phyloP scores from a whole-genome alignment of 2,329 filamentous ascomycete species.

The Xylariaceae sp. region DNA sequence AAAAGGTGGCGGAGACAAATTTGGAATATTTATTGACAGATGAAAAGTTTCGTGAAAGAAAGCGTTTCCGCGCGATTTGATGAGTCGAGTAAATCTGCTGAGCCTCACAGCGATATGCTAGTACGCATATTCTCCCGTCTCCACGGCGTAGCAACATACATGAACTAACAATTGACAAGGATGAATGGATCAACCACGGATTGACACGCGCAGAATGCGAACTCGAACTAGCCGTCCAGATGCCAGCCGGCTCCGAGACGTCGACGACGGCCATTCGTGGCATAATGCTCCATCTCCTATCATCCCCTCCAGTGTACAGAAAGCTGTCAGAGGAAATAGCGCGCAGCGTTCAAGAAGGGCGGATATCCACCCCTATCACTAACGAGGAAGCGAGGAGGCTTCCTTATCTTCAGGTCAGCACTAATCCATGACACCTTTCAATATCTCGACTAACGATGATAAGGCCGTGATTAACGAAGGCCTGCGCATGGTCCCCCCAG shows the following conservation, averaged over 20 bases:
- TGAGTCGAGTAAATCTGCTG: not conserved
- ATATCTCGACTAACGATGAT: not conserved
- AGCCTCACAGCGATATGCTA: slow-evolving; percentile 17
- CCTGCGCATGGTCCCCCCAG: slow-evolving; percentile 22
- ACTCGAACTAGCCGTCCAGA: slow-evolving; percentile 22
- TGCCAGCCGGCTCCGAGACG: slow-evolving; percentile 23
- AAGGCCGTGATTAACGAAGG: slow-evolving; percentile 27
- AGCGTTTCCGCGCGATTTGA: slow-evolving; percentile 19
- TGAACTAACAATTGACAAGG: slow-evolving; percentile 6
- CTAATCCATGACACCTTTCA: not conserved
- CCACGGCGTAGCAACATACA: not conserved
- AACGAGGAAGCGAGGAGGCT: slow-evolving; percentile 22
- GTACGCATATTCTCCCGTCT: slow-evolving; percentile 9
- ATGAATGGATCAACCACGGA: slow-evolving; percentile 24
- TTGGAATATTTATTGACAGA: not conserved
- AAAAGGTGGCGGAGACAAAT: not conserved
- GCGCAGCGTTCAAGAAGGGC: slow-evolving; percentile 11
- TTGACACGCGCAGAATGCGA: slow-evolving; percentile 24
- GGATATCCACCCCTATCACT: slow-evolving; percentile 23
- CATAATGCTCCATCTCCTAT: slow-evolving; percentile 19
- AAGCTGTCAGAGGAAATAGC: slow-evolving; percentile 21
- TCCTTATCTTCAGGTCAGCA: slow-evolving; percentile 23
- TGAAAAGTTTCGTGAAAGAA: slow-evolving; percentile 16
- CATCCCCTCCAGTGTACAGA: slow-evolving; percentile 16
- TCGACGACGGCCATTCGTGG: slow-evolving; percentile 20